Percentiles rank a stretch among this genome's conserved stretches.
These are phyloP conservation scores for Phalaenopsis aphrodite DNA, from an alignment of 106 monocot species.

Conservation along the genomic window DNA sequence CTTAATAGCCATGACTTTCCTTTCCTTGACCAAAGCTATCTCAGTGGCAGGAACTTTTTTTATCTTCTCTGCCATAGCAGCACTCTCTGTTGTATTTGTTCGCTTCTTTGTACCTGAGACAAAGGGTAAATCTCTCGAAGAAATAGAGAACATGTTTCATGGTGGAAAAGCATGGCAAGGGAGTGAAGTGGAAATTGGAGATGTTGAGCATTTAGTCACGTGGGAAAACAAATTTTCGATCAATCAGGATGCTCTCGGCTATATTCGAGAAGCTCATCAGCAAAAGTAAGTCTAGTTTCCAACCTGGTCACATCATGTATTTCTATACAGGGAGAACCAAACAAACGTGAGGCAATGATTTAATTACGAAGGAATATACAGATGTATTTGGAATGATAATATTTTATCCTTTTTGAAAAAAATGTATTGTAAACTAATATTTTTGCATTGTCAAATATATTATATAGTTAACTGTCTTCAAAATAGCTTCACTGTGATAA, in stretches of 20 bases:
- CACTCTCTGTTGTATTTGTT: conserved; percentile 64
- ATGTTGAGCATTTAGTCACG: conserved; percentile 54
- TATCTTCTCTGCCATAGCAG: conserved; percentile 47
- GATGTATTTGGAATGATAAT: background rate
- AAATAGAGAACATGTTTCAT: conserved; percentile 75
- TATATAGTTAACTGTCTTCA: too few relatives aligned
- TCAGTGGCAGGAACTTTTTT: conserved; percentile 74
- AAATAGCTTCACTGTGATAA: too few relatives aligned
- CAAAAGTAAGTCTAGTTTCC: background rate
- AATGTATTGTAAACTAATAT: too few relatives aligned
- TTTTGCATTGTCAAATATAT: too few relatives aligned
- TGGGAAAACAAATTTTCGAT: conserved; percentile 2
- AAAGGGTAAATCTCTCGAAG: conserved; percentile 79
- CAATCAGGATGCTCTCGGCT: background rate
- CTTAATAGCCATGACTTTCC: conserved; percentile 78
- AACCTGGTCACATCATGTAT: background rate
- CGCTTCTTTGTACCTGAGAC: conserved; percentile 74
- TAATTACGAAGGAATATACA: background rate
- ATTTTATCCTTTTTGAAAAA: too few relatives aligned
- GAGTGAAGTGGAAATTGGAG: conserved; percentile 67
- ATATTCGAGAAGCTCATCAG: background rate
- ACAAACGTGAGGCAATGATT: background rate
- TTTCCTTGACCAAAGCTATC: conserved; percentile 53
- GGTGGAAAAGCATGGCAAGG: conserved; percentile 24
- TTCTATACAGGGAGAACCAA: background rate